Evolutionary conservation across 805 yeast genomes (phyloP), one percentile per base, ranked within the genome.

Genomic region (Kodamaea neixiangensis): DNA sequence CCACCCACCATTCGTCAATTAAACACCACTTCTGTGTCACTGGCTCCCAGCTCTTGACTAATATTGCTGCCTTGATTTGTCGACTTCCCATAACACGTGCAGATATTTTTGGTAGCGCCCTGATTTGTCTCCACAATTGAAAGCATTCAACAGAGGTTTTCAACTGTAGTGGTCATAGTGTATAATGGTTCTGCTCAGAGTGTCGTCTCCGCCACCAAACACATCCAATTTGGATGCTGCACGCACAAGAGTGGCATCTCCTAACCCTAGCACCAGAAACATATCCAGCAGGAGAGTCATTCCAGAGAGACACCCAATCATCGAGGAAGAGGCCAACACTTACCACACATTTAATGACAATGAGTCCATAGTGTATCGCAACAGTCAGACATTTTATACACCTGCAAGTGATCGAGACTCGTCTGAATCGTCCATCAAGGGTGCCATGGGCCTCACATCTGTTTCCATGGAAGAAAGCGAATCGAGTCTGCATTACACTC

Each of bases 221-320:
- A 15, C 21, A 14, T 17, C 50, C 46, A 37, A 20, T 11, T 31
- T 41, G 35, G 40, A 38, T 29, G 29, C 40, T 39, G 17, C 19
- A n/a, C 43, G 37, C n/a, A 39, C 40, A 25, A 21, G 50, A n/a
- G 46, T 49, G 33, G 18, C 49, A 15, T 47, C 49, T 17, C 54
- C 56, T 15, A 48, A 51, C 19, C 58, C 59, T 21, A 50, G 51
- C 34, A 49, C 54, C 10, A 45, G 63, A 17, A 55, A 49, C 40
- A 62, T 62, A 38, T 62, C 66, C n/a, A 54, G 48, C 43, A 46
- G 53, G 35, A 44, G 66, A 35, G 60, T 62, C 19, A 57, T 57
- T 22, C 41, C 35, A 14, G 63, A 59, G 20, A 49, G 60, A 17
- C 61, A 56, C 25, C 51, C 55, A 6, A 46, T 53, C 25, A 31